Evolutionary conservation across 352 stramenopile genomes (phyloP), one percentile per base, ranked within the genome.

Genomic region (Globisporangium canariense): DNA sequence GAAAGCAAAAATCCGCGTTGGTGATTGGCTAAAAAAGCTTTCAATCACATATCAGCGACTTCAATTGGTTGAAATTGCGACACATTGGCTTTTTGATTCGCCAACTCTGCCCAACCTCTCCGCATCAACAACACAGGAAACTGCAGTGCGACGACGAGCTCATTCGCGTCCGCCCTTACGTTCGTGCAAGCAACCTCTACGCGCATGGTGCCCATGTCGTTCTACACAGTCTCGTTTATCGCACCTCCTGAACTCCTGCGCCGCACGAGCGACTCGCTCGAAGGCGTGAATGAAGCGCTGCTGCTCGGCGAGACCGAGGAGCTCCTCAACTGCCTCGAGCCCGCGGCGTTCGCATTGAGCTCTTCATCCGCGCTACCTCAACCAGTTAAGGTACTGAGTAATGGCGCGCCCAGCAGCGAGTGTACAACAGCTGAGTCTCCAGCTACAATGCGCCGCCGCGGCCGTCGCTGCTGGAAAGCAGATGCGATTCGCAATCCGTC

Each of bases 251-350:
- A 14, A 11, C 22, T 11, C 20, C n/a, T 6, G 3, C 20, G 4
- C 10, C 25, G 25, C 2, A 25, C 25, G 8, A 43, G 38, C 25
- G 16, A 25, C 32, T 7, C n/a, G 3, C 18, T 43, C 34, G 59
- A 65, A 3, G 59, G 51, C 16, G 36, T 65, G 25, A 51, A 58
- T 28, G 59, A 65, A 47, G 47, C 59, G 47, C 47, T 58, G 40
- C 50, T 65, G 38, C 50, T 65, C 47, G 59, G 30, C 2, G 59
- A 65, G 38, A 58, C 59, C 32, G 59, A 65, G 28, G 49, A 57
- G 25, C 59, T 65, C n/a, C 47, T 65, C 59, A 34, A 38, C 38
- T 65, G 47, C 34, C 47, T 65, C 32, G 59, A 65, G 34, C 59
- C 59, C 2, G 43, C 59, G 22, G 59, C 59, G 50, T 65, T 65